Conservation (phyloP, 495 filamentous ascomycete genomes). For the Immersiella caudata region DNA sequence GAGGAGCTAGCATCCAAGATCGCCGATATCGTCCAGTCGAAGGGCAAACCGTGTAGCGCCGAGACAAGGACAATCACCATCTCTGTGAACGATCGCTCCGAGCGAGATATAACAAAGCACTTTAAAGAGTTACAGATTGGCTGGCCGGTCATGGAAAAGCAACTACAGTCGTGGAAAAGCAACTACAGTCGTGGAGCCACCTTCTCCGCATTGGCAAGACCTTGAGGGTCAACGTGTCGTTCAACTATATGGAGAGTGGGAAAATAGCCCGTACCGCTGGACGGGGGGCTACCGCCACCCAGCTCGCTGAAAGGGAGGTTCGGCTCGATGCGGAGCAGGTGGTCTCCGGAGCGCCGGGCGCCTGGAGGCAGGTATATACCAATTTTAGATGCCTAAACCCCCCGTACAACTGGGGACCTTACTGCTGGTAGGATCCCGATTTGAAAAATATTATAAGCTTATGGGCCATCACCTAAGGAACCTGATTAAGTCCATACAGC, state of each 20-base stretch:
- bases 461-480: too few species aligned
- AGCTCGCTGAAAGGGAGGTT: too few species aligned
- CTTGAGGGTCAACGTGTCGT: conserved; percentile 18
- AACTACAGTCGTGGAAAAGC: not conserved
- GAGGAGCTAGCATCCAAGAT: conserved; percentile 23
- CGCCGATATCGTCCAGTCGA: conserved; percentile 20
- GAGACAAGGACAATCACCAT: conserved; percentile 8
- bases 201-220: conserved; percentile 20
- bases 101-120: conserved; percentile 20
- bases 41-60: conserved; percentile 15
- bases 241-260: conserved; percentile 20
- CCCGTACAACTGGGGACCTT: too few species aligned
- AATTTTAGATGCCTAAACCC: too few species aligned
- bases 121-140: conserved; percentile 21
- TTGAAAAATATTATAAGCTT: too few species aligned
- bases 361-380: too few species aligned
- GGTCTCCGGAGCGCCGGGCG: too few species aligned
- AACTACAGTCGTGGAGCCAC: conserved; percentile 15
- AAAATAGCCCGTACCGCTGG: conserved; percentile 14
- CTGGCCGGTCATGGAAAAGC: conserved; percentile 8
- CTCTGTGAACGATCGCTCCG: conserved; percentile 16
- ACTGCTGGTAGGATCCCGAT: too few species aligned
- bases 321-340: too few species aligned
- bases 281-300: too few species aligned
- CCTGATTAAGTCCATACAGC: too few species aligned